Base-by-base conservation (phyloP, 306 rosid genomes). In the Vachellia collinsii region DNA sequence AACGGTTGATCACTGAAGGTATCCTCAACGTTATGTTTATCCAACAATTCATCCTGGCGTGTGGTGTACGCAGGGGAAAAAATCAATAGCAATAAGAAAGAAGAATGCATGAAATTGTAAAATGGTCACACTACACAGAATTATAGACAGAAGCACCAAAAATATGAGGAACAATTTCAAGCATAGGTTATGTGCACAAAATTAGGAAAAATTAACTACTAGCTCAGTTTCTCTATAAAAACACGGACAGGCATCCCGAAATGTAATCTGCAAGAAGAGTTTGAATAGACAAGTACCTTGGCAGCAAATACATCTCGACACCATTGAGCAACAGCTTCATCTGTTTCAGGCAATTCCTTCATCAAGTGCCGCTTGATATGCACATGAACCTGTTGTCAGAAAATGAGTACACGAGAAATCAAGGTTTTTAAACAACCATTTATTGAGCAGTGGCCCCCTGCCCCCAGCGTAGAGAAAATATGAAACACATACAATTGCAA, bases 261-360 rank as follows among this genome's bases (percentile, higher is more conserved):
- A 70, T 43, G 34, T 23, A n/a, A 23, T 11, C 74, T 44, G 9
- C 54, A 70, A 29, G 9, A 68, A 29, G 23, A 7, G 67, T 54
- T 77, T 61, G 75, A 69, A 25, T 43, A 79, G 66, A 77, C 53
- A 8, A 4, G 36, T 70, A 90, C 99, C 98, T 95, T 95, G 39
- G 89, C 90, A 25, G 87, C 91, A 81, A 95, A 95, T 70, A 83
- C 43, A 82, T 95, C 99, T 87, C 89, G 90, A 84, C 99, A 95
- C 99, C 99, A 95, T 61, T 93, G 98, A 53, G 96, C 92, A 83
- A 95, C 92, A 75, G 88, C 97, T 17, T 93, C 99, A 17, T 95
- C 99, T 22, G 91, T 74, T 85, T 95, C 91, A 34, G 99, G 98
- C 79, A 95, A 79, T 23, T 89, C 97, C 63, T 89, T 92, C 96